Conservation (phyloP, 176 grass and related monocot genomes). For the Puya raimondii region DNA sequence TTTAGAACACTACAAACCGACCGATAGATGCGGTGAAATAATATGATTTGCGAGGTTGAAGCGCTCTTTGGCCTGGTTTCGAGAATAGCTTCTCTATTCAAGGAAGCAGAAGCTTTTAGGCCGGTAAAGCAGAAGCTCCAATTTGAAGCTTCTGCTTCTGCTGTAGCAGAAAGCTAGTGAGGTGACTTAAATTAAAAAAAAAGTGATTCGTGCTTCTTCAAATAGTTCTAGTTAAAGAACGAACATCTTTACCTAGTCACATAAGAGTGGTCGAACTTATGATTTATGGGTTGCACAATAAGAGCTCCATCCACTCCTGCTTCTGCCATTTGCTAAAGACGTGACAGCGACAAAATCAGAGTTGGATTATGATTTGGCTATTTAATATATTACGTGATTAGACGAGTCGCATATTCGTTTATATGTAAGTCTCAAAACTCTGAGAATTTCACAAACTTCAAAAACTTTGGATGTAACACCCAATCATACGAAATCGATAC, state of each 20-base stretch:
- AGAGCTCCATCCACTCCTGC: slow-evolving; percentile 75
- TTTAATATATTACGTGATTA: neutral
- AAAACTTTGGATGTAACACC: neutral
- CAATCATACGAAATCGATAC: too few relatives aligned
- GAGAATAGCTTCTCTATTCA: neutral
- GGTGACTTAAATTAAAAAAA: too few relatives aligned
- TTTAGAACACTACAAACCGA: slow-evolving; percentile 53
- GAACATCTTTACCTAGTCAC: slow-evolving; percentile 48
- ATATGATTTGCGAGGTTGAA: neutral
- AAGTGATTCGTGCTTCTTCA: too few relatives aligned
- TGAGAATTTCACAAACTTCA: neutral
- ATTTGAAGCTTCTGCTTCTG: too few relatives aligned
- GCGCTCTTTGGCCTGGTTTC: neutral
- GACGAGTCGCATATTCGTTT: neutral
- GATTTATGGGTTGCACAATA: slow-evolving; percentile 84
- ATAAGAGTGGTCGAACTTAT: slow-evolving; percentile 85
- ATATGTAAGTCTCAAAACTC: neutral
- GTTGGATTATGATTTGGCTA: slow-evolving; percentile 2
- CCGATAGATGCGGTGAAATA: neutral
- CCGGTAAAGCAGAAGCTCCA: too few relatives aligned
- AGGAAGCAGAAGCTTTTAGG: too few relatives aligned
- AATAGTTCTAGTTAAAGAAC: too few relatives aligned
- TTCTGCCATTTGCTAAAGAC: slow-evolving; percentile 62
- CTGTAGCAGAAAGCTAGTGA: too few relatives aligned
- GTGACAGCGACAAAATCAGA: neutral